phyloP scores from a whole-genome alignment of 176 grass and related monocot genomes.

The Oryza brachyantha region DNA sequence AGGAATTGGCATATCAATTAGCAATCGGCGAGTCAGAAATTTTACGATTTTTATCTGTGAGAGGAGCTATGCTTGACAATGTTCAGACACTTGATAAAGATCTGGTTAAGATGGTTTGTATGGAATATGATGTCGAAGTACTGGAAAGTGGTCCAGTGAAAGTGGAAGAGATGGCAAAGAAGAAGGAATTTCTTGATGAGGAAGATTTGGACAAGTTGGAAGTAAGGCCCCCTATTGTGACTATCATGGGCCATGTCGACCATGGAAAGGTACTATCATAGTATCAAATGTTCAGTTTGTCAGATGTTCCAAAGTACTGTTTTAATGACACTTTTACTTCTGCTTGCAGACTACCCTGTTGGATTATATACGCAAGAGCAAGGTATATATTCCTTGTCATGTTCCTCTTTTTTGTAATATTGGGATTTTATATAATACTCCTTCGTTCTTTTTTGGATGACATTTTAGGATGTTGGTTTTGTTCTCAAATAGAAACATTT shows the following conservation, averaged over 20 bases:
- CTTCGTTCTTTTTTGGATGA: no score
- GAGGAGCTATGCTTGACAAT: constrained; percentile 53
- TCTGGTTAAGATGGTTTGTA: constrained; percentile 96
- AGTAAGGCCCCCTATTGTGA: constrained; percentile 88
- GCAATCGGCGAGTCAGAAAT: constrained; percentile 71
- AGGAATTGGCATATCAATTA: constrained; percentile 80
- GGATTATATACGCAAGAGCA: constrained; percentile 94
- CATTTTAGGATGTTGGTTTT: no score
- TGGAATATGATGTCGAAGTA: constrained; percentile 93
- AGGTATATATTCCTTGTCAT: constrained; percentile 50
- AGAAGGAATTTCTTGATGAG: constrained; percentile 83
- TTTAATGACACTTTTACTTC: constrained; percentile 32
- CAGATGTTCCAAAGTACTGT: constrained; percentile 8
- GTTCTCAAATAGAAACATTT: no score
- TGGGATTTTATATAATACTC: not conserved
- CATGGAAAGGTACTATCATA: constrained; percentile 77
- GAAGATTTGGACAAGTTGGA: constrained; percentile 87
- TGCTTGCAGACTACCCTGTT: constrained; percentile 79
- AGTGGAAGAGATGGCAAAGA: constrained; percentile 94
- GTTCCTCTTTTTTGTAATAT: constrained; percentile 19
- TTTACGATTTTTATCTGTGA: constrained; percentile 59
- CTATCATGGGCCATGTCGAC: constrained; percentile 99
- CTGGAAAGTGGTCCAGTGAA: constrained; percentile 68
- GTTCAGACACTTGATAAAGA: constrained; percentile 76
- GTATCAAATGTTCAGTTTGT: not conserved